Evolutionary conservation across 257 asterid species (phyloP), one percentile per base, ranked within the genome.

Genomic region (Hygrophila difformis): DNA sequence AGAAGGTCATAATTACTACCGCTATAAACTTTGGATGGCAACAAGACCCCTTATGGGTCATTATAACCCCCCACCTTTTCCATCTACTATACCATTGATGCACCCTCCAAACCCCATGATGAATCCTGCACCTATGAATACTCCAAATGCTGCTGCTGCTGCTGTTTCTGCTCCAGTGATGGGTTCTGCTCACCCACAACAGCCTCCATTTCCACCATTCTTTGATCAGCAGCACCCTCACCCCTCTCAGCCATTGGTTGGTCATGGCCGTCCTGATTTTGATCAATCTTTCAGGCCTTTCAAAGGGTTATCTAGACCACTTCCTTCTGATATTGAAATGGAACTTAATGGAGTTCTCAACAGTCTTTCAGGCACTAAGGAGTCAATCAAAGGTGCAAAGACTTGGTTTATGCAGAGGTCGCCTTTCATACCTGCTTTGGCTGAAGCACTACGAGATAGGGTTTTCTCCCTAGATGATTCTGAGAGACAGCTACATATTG

Each of bases 401-500:
- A 75, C 75, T 55, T 89, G 98, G 98, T 89, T 89, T 72, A 89
- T 89, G 91, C 98, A 89, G 69, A 73, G 96, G 68, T 62, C 94
- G 55, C 75, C 94, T 44, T 89, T 82, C 59, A 62, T 68, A 52
- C 82, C 87, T 8, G 80, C 72, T 29, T 65, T 85, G 58, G 94
- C 96, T 14, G 98, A 89, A 79, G 94, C 93, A 39, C 85, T 89
- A 37, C 87, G 87, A 15, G 96, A 89, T 63, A 69, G 83, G 67
- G 79, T 85, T 38, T 72, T 75, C 44, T 56, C 91, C 6, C 51
- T 85, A 51, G 98, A 89, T 60, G 96, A 89, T 68, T 72, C 92
- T 1, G 98, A 89, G 83, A 76, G 96, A 51, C 98, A 89, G 66
- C 62, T 89, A 64, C 98, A 85, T 61, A 77, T 89, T 26, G 62